Conservation (phyloP, 2,329 filamentous ascomycete species). For the Orbilia brochopaga region DNA sequence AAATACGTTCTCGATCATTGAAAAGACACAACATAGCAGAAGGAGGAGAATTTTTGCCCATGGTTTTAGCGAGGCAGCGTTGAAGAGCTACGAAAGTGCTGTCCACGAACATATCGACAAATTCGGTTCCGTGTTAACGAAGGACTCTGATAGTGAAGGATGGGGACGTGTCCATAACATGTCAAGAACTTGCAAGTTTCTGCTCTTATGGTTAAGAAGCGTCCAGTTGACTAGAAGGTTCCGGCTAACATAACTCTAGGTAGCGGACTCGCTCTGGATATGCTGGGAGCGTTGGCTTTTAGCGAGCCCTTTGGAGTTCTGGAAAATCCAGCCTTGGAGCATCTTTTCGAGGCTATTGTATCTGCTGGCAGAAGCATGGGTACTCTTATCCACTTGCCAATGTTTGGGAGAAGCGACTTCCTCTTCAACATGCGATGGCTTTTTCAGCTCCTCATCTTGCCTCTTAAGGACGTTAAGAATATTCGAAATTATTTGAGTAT, state of each 20-base stretch:
- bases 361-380: conserved; percentile 27
- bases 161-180: conserved; percentile 69
- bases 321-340: conserved; percentile 63
- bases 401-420: conserved; percentile 27
- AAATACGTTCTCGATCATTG: conserved; percentile 75
- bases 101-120: conserved; percentile 70
- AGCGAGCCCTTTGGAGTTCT: conserved; percentile 64
- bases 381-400: conserved; percentile 23
- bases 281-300: conserved; percentile 63
- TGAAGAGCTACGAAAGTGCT: conserved; percentile 72
- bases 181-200: conserved; percentile 59
- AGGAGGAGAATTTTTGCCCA: conserved; percentile 75
- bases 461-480: conserved; percentile 47
- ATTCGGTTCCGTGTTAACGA: conserved; percentile 67
- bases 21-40: conserved; percentile 71
- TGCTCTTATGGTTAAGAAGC: not conserved
- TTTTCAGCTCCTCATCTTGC: conserved; percentile 15
- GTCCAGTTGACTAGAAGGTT: conserved; percentile 29
- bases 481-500: conserved; percentile 31
- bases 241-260: conserved; percentile 42
- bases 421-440: conserved; percentile 33
- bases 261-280: conserved; percentile 59
- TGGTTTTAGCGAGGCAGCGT: conserved; percentile 71
- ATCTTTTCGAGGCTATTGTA: conserved; percentile 29
- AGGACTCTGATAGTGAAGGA: conserved; percentile 61